Evolutionary conservation across 768 basidiomycete genomes (phyloP), one percentile per base, ranked within the genome.

Genomic region (Lactarius pseudohatsudake): DNA sequence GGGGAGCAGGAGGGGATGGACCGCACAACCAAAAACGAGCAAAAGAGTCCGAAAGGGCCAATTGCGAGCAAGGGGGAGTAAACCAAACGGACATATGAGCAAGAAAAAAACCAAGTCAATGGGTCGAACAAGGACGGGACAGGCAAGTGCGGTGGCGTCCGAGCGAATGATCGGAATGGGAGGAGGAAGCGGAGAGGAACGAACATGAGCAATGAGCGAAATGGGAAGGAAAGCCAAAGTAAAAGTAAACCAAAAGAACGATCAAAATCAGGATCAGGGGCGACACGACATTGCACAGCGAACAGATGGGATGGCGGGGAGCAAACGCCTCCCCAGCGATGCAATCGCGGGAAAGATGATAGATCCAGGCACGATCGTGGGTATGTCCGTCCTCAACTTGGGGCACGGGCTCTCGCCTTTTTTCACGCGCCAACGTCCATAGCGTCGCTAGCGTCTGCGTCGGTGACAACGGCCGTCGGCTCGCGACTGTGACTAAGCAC

Each of bases 401-500:
- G 22, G 47, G 26, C n/a, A 22, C 4, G 4, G 3, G 0, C 11
- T 7, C 40, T 34, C n/a, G 40, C 50, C 32, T 59, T 18, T 57
- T 28, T 38, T 58, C 57, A 75, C 11, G 72, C 62, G 58, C 72
- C 64, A 3, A 74, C 45, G 62, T 75, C 74, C 75, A 76, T 75
- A 65, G 63, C 70, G 66, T 63, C 69, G 54, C 40, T 66, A 64
- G 63, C 62, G 67, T 26, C 68, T 57, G 63, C 22, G 45, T 38
- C 34, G 32, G 40, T 32, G n/a, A 30, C 38, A 30, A 54, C 38
- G 20, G 47, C 16, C 47, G 10, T 28, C 57, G 36, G 15, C 16
- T 9, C 36, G 18, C 55, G 38, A 40, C 61, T 53, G 61, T 60
- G 57, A 18, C 68, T 72, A 22, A 89, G 80, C 57, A 92, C 84